Evolutionary conservation across 73 alveolate species (phyloP), one percentile per base, ranked within the genome.

Genomic region (Paramecium caudatum): DNA sequence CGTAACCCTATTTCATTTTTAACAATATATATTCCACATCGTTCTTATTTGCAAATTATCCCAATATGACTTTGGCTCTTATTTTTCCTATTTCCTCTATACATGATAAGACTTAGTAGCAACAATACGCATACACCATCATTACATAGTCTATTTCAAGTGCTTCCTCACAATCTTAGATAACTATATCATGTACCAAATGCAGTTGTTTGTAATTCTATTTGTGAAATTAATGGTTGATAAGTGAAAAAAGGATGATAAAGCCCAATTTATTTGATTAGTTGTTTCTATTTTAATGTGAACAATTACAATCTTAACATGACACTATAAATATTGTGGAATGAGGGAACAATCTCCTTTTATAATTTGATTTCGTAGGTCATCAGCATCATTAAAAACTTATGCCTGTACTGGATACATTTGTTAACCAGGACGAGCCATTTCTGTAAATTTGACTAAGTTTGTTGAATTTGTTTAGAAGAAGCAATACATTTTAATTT

Each of bases 111-210:
- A n/a, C n/a, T n/a, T n/a, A n/a, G n/a, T n/a, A n/a, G n/a, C 32
- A 7, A 55, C 80, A 55, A 27, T 23, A 55, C 30, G 45, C 30
- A 10, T 55, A 55, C 1, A 55, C 1, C 7, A 55, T 27, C 80
- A 55, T 55, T 55, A 55, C 3, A 27, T 55, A 23, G 30, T 55
- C 80, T 55, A 21, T 5, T 55, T 55, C 80, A 55, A 55, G 30
- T 23, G 80, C 80, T 55, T 55, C 80, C 30, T 19, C 10, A 15
- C 17, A 12, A 55, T 55, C 80, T 55, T 2, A 23, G 12, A 55
- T 55, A 23, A 10, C 4, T 19, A 1, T 27, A 27, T 55, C 12
- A 5, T 27, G 7, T 55, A 55, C 80, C 37, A 27, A 2, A 4
- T 16, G 80, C 46, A 4, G 80, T 27, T 21, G 0, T 17, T 12